Evolutionary conservation across 257 asterid species (phyloP), one percentile per base, ranked within the genome.

Genomic region (Apocynum venetum): DNA sequence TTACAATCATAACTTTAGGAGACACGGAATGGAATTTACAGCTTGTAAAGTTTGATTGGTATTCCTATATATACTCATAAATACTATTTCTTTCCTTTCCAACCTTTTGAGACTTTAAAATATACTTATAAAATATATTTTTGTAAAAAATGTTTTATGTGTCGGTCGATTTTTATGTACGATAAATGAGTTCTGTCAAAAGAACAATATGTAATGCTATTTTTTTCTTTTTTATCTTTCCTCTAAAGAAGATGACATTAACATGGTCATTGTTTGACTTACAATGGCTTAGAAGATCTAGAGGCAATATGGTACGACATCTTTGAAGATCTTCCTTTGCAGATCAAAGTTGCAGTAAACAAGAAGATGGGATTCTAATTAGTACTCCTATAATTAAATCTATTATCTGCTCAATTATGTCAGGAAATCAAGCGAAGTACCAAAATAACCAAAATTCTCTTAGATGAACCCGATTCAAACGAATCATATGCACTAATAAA

Each of bases 31-130:
- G 17, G 72, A 41, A 49, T 52, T 79, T 73, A 63, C 78, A 79
- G 82, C 78, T 79, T 79, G 82, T 73, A 79, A 79, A 79, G 74
- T 64, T 72, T 17, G 67, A 51, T 72, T 48, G 36, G 20, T 55
- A 55, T 55, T 15, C 0, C 38, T 43, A 61, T 74, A 0, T 31
- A 63, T 10, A 6, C 38, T 17, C 4, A n/a, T 36, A 59, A 2
- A 59, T 19, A 7, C 13, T 20, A 1, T 57, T n/a, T 19, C 35
- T 25, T 60, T n/a, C 10, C 12, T 31, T 60, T 59, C 38, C 36
- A 59, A 56, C 35, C 19, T 15, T 49, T 15, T 17, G 8, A 20
- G n/a, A 4, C 49, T 46, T 25, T 25, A 25, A 25, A 25, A 25
- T 25, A 25, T 25, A 25, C 31, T 25, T 25, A 25, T 25, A 25